Percentiles rank a stretch among this genome's conserved stretches.
Evolutionary conservation across 1,139 yeast genomes (phyloP).

Genomic region (Kurtzmaniella quercitrusa): DNA sequence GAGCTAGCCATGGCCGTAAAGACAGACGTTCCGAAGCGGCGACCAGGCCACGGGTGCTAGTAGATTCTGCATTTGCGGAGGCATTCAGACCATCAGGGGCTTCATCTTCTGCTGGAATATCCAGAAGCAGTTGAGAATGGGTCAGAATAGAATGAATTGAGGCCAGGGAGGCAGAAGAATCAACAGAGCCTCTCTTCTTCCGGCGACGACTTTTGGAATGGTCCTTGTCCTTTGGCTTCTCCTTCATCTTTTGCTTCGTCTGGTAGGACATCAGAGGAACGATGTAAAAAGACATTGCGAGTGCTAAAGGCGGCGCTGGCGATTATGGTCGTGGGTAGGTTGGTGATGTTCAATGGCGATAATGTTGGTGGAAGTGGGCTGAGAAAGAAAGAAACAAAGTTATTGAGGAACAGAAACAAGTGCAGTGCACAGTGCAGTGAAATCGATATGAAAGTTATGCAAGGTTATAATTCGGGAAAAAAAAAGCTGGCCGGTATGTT

Average conservation of each 20-base stretch:
- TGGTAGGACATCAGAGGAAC: constrained; percentile 31
- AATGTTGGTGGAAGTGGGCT: background rate
- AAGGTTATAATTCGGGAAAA: no score
- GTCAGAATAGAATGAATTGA: background rate
- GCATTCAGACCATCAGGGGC: background rate
- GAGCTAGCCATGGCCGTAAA: background rate
- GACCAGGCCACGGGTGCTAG: background rate
- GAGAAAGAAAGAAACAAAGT: background rate
- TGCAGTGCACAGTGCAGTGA: no score
- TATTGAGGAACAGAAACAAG: no score
- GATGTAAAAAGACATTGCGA: constrained; percentile 26
- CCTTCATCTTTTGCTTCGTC: constrained; percentile 28
- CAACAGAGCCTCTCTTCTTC: background rate
- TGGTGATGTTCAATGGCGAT: background rate
- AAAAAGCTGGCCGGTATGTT: no score
- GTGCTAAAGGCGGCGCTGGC: background rate
- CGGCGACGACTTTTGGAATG: background rate
- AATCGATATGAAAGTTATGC: no score
- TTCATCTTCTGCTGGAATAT: background rate
- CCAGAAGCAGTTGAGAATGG: background rate
- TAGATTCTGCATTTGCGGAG: background rate
- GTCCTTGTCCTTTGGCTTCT: constrained; percentile 12
- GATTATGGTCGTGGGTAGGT: background rate
- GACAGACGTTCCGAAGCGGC: background rate
- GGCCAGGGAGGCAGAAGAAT: background rate